Conservation (phyloP, 2,329 filamentous ascomycete genomes). For the Alternaria gansuensis region DNA sequence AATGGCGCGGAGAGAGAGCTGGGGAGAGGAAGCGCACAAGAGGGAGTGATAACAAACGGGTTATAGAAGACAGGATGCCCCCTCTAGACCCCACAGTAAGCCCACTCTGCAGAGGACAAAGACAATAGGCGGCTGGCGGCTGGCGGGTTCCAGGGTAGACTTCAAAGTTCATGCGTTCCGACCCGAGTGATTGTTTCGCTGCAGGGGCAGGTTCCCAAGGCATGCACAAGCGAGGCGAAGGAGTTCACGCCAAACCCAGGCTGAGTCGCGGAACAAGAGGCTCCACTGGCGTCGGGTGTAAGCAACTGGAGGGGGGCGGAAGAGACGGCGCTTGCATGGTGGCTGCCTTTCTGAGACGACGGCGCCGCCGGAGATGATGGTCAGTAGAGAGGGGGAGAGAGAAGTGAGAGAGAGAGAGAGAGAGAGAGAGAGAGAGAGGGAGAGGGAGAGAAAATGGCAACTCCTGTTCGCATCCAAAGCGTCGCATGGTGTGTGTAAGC, state of each 20-base stretch:
- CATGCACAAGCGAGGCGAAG: slow-evolving; percentile 36
- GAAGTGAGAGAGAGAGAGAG: not conserved
- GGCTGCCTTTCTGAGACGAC: slow-evolving; percentile 29
- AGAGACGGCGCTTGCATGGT: slow-evolving; percentile 28
- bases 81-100: slow-evolving; percentile 16
- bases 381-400: not conserved
- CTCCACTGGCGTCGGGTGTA: slow-evolving; percentile 8
- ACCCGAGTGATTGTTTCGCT: slow-evolving; percentile 19
- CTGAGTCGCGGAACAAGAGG: slow-evolving; percentile 19
- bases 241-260: slow-evolving; percentile 32
- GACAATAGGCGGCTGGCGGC: slow-evolving; percentile 21
- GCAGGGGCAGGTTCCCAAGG: slow-evolving; percentile 24
- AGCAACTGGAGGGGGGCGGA: slow-evolving; percentile 26
- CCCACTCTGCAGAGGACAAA: slow-evolving; percentile 10
- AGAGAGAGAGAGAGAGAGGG: not conserved
- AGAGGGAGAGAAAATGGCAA: slow-evolving; percentile 1
- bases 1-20: slow-evolving; percentile 9
- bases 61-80: slow-evolving; percentile 18
- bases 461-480: not conserved
- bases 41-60: slow-evolving; percentile 17
- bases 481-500: not conserved
- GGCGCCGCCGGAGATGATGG: slow-evolving; percentile 21
- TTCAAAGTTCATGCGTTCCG: slow-evolving; percentile 37
- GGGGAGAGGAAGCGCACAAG: slow-evolving; percentile 15
- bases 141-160: slow-evolving; percentile 28